Base-by-base conservation (phyloP, 148 eudicot genomes). In the Rhododendron simsii region DNA sequence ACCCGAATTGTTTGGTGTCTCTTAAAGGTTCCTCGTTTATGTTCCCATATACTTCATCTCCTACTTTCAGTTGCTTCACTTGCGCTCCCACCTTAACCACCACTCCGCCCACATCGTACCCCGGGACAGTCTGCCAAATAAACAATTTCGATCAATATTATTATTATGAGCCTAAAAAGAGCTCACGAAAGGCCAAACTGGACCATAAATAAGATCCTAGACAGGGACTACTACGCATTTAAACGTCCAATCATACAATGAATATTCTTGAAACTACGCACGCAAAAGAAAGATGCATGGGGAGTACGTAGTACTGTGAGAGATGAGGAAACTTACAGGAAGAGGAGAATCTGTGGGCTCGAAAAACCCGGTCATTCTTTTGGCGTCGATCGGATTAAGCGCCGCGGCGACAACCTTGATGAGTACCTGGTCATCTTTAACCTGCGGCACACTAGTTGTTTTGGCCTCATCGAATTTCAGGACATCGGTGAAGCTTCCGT, bases 41-140 rank as follows among this genome's bases (percentile, higher is more conserved):
- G 88, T 96, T 93, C 45, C 96, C 99, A 55, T 95, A 96, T 0
- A 96, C 98, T 90, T 95, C 98, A 67, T 96, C 99, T 61, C 99
- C 98, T 86, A 90, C 95, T 77, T 94, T 95, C 5, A 95, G 76
- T 6, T 89, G 89, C 87, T 88, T 95, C 55, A 94, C 99, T 82
- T 92, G 83, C 86, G 93, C 90, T 3, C 99, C 98, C 59, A 96
- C 95, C 83, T 95, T 95, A n/a, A 94, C 97, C 61, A 95, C 96
- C 81, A 95, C 89, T 1, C 99, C 99, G 1, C 98, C 93, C 12
- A 96, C 97, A 86, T 95, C 99, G 33, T 94, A 94, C 30, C 98
- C 99, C 55, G 98, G 97, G 73, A 96, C 91, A 67, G 92, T 93
- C 99, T 94, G 91, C 87, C 82, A 82, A 53, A 63, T 3, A 78